Base-by-base conservation (phyloP, 768 basidiomycete genomes). In the Boletus huronensis region DNA sequence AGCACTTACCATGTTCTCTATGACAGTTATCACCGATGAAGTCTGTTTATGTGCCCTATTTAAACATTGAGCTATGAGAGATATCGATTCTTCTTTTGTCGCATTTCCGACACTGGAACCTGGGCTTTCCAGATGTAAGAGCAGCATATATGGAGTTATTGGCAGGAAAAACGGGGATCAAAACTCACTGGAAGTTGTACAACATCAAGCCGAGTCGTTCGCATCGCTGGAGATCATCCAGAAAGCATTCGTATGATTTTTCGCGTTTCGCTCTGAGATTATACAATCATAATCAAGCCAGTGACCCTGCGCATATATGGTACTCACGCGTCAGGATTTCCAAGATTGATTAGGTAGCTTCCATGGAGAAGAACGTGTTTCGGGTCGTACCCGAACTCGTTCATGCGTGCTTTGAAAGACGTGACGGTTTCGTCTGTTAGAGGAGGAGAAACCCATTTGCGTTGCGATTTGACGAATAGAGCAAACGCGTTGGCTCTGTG, bases 171-270 rank as follows among this genome's bases (percentile, higher is more conserved):
- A 45, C 16, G 0, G 39, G 4, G 9, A 31, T 9, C 17, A 8
- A 55, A 32, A 77, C 88, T 38, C 52, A 92, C 92, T 94, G 92
- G 67, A 93, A 91, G 64, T 94, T 93, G 68, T 90, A 93, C 6
- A 87, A 67, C 50, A 75, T 72, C 19, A 94, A 75, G 0, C 87
- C 91, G 17, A 95, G 79, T 54, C 77, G 77, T 61, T 92, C 88
- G 62, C 90, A 92, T 46, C 93, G 75, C 64, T 79, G 77, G 25
- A 94, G 72, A 54, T 95, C 93, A 53, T 94, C 93, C 8, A 92
- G 60, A 67, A 95, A 93, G 65, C 91, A 93, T 19, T 79, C 76
- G 55, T 84, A 91, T 0, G 85, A 84, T 59, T 88, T 88, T 58
- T 82, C 76, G 1, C 87, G 79, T 54, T 88, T 90, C 21, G 75